phyloP scores from a whole-genome alignment of 257 asterid species.

The Ehretia macrophylla region DNA sequence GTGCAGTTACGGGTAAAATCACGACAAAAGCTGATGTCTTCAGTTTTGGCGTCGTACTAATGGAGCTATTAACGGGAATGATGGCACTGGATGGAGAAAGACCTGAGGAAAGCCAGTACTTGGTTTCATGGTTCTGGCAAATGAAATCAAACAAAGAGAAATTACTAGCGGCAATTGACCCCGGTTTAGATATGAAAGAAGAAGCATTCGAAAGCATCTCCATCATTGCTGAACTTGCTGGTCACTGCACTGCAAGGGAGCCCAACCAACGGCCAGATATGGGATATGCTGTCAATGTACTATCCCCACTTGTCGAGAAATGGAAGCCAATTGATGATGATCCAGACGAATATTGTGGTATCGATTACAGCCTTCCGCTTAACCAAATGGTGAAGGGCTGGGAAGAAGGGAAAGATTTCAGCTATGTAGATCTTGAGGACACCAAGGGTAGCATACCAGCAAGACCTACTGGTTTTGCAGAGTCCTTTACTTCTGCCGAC shows the following conservation, averaged over 20 bases:
- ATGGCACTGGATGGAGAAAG: slow-evolving; percentile 69
- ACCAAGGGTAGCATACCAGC: slow-evolving; percentile 84
- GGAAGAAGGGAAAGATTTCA: slow-evolving; percentile 64
- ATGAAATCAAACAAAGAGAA: slow-evolving; percentile 57
- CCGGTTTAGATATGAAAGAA: slow-evolving; percentile 42
- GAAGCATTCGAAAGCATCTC: slow-evolving; percentile 56
- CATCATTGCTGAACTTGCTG: slow-evolving; percentile 79
- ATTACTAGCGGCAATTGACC: slow-evolving; percentile 61
- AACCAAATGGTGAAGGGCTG: slow-evolving; percentile 85
- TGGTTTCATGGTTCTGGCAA: slow-evolving; percentile 82
- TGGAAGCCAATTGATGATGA: slow-evolving; percentile 76
- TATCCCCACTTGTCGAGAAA: slow-evolving; percentile 72
- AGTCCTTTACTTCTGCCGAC: slow-evolving; percentile 78
- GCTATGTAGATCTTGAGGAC: slow-evolving; percentile 61
- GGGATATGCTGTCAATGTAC: slow-evolving; percentile 74
- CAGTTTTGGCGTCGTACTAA: slow-evolving; percentile 86
- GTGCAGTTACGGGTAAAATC: slow-evolving; percentile 78
- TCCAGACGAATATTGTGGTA: slow-evolving; percentile 68
- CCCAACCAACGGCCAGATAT: slow-evolving; percentile 85
- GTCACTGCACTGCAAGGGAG: slow-evolving; percentile 86
- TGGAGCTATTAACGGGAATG: slow-evolving; percentile 91
- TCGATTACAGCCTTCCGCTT: slow-evolving; percentile 81
- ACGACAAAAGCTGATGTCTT: slow-evolving; percentile 84
- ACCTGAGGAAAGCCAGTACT: slow-evolving; percentile 85
- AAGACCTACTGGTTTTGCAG: slow-evolving; percentile 82